Conservation (phyloP, 2,329 filamentous ascomycete species). For the Sporothrix schenckii region DNA sequence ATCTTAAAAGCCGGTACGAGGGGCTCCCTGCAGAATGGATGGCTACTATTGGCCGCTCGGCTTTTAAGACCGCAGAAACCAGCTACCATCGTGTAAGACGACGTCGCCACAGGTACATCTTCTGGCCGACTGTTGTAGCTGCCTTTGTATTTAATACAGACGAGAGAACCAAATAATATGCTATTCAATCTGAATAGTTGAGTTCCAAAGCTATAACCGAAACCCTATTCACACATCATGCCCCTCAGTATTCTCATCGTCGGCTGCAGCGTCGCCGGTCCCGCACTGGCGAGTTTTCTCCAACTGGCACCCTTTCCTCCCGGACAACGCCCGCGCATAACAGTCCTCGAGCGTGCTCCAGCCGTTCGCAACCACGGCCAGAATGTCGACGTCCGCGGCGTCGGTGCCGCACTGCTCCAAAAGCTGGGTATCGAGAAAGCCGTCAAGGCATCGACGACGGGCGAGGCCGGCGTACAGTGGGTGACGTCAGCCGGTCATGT, state of each 20-base stretch:
- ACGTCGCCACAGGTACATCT: not conserved
- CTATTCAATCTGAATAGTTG: not conserved
- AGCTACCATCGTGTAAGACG: constrained; percentile 9
- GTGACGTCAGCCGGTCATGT: constrained; percentile 42
- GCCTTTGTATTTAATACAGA: not conserved
- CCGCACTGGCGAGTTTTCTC: constrained; percentile 49
- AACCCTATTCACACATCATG: not conserved
- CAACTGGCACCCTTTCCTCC: constrained; percentile 34
- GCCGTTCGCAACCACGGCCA: constrained; percentile 47
- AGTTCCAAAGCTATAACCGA: no score
- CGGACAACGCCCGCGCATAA: constrained; percentile 39
- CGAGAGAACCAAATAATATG: not conserved
- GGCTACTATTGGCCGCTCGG: not conserved
- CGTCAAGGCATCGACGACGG: constrained; percentile 40
- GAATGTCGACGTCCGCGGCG: constrained; percentile 52
- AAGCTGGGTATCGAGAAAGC: constrained; percentile 47
- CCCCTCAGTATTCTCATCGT: constrained; percentile 49
- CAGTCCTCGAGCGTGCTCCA: constrained; percentile 49
- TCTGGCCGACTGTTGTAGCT: not conserved
- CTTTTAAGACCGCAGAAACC: not conserved
- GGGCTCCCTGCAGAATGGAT: not conserved
- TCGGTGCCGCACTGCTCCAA: constrained; percentile 47
- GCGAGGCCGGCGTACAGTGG: constrained; percentile 37
- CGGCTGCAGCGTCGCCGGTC: constrained; percentile 52
- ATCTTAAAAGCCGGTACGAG: not conserved